phyloP scores from a whole-genome alignment of 1,284 basidiomycete genomes.

The Trametes polyzona region DNA sequence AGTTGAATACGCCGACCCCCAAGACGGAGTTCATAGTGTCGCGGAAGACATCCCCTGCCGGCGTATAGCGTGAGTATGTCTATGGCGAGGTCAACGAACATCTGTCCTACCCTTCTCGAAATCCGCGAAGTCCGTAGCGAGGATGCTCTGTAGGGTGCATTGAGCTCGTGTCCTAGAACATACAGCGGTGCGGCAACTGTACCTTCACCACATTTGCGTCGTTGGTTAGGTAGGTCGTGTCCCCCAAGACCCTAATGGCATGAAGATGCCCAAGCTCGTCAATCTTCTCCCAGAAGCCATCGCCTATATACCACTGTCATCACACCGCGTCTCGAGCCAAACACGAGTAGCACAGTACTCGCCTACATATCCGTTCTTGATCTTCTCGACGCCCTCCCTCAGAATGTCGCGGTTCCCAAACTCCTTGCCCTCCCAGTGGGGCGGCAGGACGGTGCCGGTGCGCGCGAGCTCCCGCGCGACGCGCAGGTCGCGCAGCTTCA shows the following conservation, averaged over 20 bases:
- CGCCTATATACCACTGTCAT: not conserved
- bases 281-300: slow-evolving; percentile 17
- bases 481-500: slow-evolving; percentile 3
- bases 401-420: slow-evolving; percentile 24
- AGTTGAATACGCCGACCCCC: slow-evolving; percentile 28
- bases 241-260: slow-evolving; percentile 4
- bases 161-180: not conserved
- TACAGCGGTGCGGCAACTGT: not conserved
- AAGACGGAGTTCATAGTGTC: slow-evolving; percentile 23
- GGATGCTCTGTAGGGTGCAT: slow-evolving; percentile 6
- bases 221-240: slow-evolving; percentile 4
- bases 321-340: not conserved
- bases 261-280: slow-evolving; percentile 13
- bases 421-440: slow-evolving; percentile 16
- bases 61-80: not conserved
- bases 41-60: slow-evolving; percentile 17
- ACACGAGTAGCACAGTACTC: not conserved
- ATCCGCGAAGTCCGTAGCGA: slow-evolving; percentile 23
- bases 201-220: slow-evolving; percentile 19
- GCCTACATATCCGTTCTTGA: slow-evolving; percentile 24
- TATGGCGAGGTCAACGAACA: too few species aligned
- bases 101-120: slow-evolving; percentile 23
- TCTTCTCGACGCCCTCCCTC: not conserved
- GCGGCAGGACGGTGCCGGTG: slow-evolving; percentile 24
- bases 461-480: slow-evolving; percentile 14